Percentiles rank a stretch among this genome's conserved stretches.
Evolutionary conservation across 495 filamentous ascomycete genomes (phyloP).

Genomic region (Friedmanniomyces endolithicus): DNA sequence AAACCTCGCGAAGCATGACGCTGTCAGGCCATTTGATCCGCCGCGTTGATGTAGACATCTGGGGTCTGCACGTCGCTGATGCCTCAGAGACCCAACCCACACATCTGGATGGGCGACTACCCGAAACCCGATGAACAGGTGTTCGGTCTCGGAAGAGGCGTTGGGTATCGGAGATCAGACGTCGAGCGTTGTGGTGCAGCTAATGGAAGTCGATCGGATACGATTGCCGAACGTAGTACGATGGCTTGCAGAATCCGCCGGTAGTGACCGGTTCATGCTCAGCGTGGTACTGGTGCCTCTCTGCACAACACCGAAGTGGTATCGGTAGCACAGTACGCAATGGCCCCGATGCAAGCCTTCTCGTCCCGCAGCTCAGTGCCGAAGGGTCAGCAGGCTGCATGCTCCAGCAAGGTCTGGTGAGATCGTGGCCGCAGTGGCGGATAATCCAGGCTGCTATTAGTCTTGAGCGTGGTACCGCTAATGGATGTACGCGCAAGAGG

Average conservation of each 20-base stretch:
- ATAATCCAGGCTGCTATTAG: not conserved
- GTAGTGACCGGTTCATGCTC: not conserved
- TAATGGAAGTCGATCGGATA: not conserved
- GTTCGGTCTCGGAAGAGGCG: not conserved
- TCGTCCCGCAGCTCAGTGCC: not conserved
- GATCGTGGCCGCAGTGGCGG: not conserved
- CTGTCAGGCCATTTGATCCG: not conserved
- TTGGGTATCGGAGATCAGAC: not conserved
- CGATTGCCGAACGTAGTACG: not conserved
- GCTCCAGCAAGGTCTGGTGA: not conserved
- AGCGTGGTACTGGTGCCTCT: not conserved
- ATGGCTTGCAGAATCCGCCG: not conserved
- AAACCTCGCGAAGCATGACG: too few relatives aligned
- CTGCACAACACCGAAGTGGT: too few relatives aligned
- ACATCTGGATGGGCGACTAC: too few relatives aligned
- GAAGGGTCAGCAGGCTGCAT: not conserved
- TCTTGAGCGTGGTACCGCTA: not conserved
- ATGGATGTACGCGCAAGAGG: conserved; percentile 1
- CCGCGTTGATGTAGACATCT: not conserved
- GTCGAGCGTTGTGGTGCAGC: not conserved
- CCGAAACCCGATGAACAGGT: not conserved
- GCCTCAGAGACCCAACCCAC: too few relatives aligned
- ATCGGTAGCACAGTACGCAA: too few relatives aligned
- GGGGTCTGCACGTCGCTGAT: too few relatives aligned
- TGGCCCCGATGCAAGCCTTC: too few relatives aligned